phyloP scores from a whole-genome alignment of 2,329 filamentous ascomycete genomes.

The Cytospora paraplurivora region DNA sequence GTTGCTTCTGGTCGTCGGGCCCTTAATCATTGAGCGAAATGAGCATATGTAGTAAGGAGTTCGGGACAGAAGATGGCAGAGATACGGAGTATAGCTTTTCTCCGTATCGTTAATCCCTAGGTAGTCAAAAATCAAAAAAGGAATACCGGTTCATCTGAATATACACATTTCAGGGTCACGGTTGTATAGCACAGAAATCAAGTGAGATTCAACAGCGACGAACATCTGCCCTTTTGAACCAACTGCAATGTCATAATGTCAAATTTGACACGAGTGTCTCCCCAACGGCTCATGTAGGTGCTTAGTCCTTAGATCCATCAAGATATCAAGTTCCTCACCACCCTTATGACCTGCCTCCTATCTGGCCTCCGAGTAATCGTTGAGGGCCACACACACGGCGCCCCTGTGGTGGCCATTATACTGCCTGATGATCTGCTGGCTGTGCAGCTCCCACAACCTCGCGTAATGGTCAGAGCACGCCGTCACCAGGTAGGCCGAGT shows the following conservation, averaged over 20 bases:
- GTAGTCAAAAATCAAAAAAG: not conserved
- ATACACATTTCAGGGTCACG: not conserved
- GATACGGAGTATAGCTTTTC: not conserved
- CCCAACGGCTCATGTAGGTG: not conserved
- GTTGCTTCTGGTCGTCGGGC: constrained; percentile 3
- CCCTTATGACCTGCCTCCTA: constrained; percentile 31
- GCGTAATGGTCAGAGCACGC: constrained; percentile 94
- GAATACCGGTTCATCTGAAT: constrained; percentile 1
- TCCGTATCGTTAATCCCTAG: too few species aligned
- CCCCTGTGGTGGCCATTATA: constrained; percentile 94
- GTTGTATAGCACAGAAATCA: not conserved
- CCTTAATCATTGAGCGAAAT: not conserved
- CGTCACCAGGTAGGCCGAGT: constrained; percentile 90
- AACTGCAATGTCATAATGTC: not conserved
- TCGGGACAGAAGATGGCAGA: constrained; percentile 4
- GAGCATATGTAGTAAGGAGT: constrained; percentile 24
- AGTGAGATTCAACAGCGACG: not conserved
- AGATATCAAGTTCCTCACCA: constrained; percentile 5
- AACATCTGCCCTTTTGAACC: not conserved
- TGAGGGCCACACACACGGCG: constrained; percentile 88
- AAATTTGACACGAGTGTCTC: not conserved
- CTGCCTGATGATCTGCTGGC: constrained; percentile 87
- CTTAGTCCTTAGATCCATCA: not conserved
- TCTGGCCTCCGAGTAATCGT: constrained; percentile 72
- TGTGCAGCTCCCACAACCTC: constrained; percentile 83